Evolutionary conservation across 2,329 filamentous ascomycete genomes (phyloP), one percentile per base, ranked within the genome.

Genomic region (Botrytis medusae): DNA sequence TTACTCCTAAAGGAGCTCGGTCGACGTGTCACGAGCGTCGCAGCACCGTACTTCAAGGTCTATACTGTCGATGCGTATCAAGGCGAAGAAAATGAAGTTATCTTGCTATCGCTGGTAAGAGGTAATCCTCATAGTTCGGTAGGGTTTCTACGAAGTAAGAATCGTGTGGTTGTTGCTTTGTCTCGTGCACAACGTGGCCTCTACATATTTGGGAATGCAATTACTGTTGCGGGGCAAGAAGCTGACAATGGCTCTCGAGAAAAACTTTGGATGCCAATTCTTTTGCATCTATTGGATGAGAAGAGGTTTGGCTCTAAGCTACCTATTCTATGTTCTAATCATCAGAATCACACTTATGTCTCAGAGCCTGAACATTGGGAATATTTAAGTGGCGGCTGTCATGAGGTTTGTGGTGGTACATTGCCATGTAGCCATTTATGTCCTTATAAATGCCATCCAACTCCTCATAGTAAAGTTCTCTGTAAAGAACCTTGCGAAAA

Each of bases 1-100:
- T 83, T 86, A 3, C 85, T 97, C 3, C 78, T 90, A 0, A 84
- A 83, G 32, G 75, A 83, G 8, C 75, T 87, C 63, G 83, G 80
- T 74, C 79, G 78, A 12, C 79, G 79, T 1, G 65, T 73, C 12
- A 84, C 85, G 69, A 83, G 90, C 62, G 14, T 61, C 48, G 34
- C 18, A 2, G 65, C 72, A 4, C 65, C 65, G 0, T 76, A 77
- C 40, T 81, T 81, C 77, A 91, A 91, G 2, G 91, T 97, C 1
- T 88, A 89, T 48, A 97, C 94, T 0, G 93, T 98, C 0, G 95
- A 97, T 79, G 93, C 92, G 0, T 97, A 95, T 79, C 94, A 97
- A 81, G 94, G 94, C 20, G 94, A 97, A 78, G 94, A 97, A 80
- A 97, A 97, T 75, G 92, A 95, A 37, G 85, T 97, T 14, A 86